Evolutionary conservation across 331 rosid species (phyloP).

Genomic region (Quercus tomentella): DNA sequence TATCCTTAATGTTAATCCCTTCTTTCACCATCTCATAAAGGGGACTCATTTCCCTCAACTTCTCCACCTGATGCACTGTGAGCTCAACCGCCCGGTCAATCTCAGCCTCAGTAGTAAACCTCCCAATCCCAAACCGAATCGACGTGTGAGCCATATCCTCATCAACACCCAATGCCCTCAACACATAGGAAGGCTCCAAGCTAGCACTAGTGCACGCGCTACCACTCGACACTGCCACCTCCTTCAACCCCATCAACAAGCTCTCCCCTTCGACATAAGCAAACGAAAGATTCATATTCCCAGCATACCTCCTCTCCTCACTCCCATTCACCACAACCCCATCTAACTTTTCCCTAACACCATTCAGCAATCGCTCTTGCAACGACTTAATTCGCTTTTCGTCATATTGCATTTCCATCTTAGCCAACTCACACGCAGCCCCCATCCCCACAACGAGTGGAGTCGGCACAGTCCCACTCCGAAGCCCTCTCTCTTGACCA

Average conservation of each 20-base stretch:
- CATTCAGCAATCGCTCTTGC: constrained; percentile 62
- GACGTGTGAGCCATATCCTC: constrained; percentile 98
- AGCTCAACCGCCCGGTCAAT: constrained; percentile 74
- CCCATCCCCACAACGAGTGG: constrained; percentile 92
- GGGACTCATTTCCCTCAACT: constrained; percentile 95
- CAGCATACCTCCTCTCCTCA: constrained; percentile 66
- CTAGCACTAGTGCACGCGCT: constrained; percentile 98
- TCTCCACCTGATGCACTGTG: constrained; percentile 79
- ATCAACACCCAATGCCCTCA: constrained; percentile 95
- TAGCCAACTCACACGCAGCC: constrained; percentile 77
- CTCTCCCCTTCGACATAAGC: constrained; percentile 96
- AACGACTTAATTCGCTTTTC: constrained; percentile 48
- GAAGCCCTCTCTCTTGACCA: constrained; percentile 91
- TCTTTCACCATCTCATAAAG: constrained; percentile 96
- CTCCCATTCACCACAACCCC: constrained; percentile 96
- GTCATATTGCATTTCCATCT: constrained; percentile 86
- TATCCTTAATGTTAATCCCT: constrained; percentile 76
- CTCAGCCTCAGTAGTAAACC: constrained; percentile 87
- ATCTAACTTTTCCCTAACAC: constrained; percentile 58
- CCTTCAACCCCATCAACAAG: constrained; percentile 92
- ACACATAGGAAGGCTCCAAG: constrained; percentile 93
- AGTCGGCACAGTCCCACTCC: constrained; percentile 90
- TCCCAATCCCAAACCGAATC: constrained; percentile 86
- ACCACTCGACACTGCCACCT: constrained; percentile 97
- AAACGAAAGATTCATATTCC: constrained; percentile 80